phyloP scores from a whole-genome alignment of 805 yeast genomes.

The Huiozyma naganishii region DNA sequence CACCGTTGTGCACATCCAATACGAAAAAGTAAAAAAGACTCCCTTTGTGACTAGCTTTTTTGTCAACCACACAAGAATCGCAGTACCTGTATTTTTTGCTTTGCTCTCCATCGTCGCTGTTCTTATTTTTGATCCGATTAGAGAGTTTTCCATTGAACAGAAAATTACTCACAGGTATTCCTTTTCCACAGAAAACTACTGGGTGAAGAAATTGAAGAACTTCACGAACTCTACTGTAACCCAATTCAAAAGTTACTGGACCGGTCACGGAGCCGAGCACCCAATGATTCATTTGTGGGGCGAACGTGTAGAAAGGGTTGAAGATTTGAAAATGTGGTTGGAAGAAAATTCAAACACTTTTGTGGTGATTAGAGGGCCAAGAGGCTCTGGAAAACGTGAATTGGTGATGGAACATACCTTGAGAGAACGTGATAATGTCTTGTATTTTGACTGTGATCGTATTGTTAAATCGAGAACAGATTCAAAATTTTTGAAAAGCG shows the following conservation, averaged over 20 bases:
- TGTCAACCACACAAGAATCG: slow-evolving; percentile 67
- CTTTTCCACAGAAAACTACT: slow-evolving; percentile 35
- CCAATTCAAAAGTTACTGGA: slow-evolving; percentile 28
- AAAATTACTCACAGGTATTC: slow-evolving; percentile 56
- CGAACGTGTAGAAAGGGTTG: slow-evolving; percentile 57
- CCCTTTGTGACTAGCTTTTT: slow-evolving; percentile 48
- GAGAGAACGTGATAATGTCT: slow-evolving; percentile 46
- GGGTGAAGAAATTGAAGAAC: slow-evolving; percentile 28
- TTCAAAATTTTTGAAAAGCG: slow-evolving; percentile 48
- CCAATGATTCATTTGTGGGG: slow-evolving; percentile 42
- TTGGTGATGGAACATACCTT: slow-evolving; percentile 61
- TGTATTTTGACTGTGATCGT: slow-evolving; percentile 70
- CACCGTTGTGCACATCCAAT: slow-evolving; percentile 64
- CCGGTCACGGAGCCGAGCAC: slow-evolving; percentile 22
- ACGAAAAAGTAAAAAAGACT: slow-evolving; percentile 44
- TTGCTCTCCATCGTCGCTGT: slow-evolving; percentile 74
- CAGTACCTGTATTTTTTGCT: slow-evolving; percentile 73
- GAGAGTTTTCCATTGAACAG: slow-evolving; percentile 66
- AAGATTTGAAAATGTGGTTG: slow-evolving; percentile 66
- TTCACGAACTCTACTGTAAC: slow-evolving; percentile 31
- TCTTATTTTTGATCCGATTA: slow-evolving; percentile 81
- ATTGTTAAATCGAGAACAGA: slow-evolving; percentile 69
- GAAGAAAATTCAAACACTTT: slow-evolving; percentile 86
- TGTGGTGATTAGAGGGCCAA: slow-evolving; percentile 82
- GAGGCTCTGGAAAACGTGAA: slow-evolving; percentile 89